Evolutionary conservation across 306 rosid species (phyloP).

Genomic region (Fragaria iinumae): DNA sequence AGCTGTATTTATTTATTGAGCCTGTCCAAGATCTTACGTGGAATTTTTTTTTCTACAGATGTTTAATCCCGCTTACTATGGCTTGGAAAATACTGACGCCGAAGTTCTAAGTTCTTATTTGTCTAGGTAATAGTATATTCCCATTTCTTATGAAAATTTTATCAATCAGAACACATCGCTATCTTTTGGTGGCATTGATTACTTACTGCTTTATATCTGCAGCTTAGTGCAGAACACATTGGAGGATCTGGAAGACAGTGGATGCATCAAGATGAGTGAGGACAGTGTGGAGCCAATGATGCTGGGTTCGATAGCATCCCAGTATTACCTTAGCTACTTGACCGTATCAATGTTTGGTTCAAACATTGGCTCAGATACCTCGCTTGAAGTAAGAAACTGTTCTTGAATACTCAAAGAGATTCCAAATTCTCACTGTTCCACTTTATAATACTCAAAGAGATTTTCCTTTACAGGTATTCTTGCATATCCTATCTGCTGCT

Average conservation of each 20-base stretch:
- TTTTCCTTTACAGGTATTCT: conserved; percentile 58
- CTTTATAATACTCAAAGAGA: conserved; percentile 9
- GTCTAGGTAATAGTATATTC: conserved; percentile 65
- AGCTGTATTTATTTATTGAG: neutral
- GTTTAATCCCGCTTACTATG: conserved; percentile 96
- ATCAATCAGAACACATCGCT: conserved; percentile 3
- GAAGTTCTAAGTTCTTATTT: conserved; percentile 69
- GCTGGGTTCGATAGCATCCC: conserved; percentile 94
- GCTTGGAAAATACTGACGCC: conserved; percentile 70
- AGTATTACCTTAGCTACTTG: conserved; percentile 90
- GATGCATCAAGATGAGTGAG: conserved; percentile 81
- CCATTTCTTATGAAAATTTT: conserved; percentile 11
- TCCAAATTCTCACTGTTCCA: neutral
- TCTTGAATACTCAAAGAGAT: neutral
- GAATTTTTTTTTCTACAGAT: conserved; percentile 45
- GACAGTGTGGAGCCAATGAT: conserved; percentile 68
- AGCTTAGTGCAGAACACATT: conserved; percentile 79
- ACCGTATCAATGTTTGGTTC: conserved; percentile 95
- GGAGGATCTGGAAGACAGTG: conserved; percentile 98
- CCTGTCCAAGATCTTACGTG: neutral
- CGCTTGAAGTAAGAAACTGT: conserved; percentile 73
- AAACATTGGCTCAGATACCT: conserved; percentile 82
- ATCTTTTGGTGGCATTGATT: conserved; percentile 15
- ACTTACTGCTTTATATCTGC: conserved; percentile 35
- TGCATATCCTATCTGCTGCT: conserved; percentile 89